Evolutionary conservation across 2,329 filamentous ascomycete genomes (phyloP).

Genomic region (Colletotrichum brevisporum): DNA sequence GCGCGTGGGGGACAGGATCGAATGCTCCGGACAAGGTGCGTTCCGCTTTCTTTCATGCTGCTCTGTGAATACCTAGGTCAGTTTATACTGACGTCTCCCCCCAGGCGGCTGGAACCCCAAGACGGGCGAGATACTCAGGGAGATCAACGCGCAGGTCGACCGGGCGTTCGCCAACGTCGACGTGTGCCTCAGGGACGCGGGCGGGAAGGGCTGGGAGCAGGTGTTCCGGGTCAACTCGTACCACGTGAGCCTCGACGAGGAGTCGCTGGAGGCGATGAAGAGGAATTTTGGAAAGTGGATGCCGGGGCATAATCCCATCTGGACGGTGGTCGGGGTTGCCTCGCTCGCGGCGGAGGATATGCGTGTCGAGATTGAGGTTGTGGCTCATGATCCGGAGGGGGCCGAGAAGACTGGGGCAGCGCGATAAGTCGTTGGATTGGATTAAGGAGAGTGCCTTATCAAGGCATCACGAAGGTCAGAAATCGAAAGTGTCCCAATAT

Average conservation of each 20-base stretch:
- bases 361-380: slow-evolving; percentile 72
- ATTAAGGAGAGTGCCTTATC: no score
- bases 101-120: slow-evolving; percentile 52
- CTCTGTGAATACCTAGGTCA: no score
- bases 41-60: neutral
- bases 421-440: neutral
- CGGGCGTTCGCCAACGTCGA: slow-evolving; percentile 72
- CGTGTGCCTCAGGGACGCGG: slow-evolving; percentile 61
- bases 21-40: slow-evolving; percentile 62
- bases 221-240: slow-evolving; percentile 65
- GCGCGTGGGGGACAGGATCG: slow-evolving; percentile 62
- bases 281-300: slow-evolving; percentile 64
- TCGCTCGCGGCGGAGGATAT: slow-evolving; percentile 64
- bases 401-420: slow-evolving; percentile 40
- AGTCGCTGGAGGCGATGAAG: slow-evolving; percentile 58
- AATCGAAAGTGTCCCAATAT: neutral
- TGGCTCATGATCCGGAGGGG: slow-evolving; percentile 59
- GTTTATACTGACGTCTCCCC: no score
- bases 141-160: slow-evolving; percentile 62
- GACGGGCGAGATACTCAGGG: slow-evolving; percentile 46
- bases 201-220: slow-evolving; percentile 69
- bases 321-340: slow-evolving; percentile 67
- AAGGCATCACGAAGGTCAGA: neutral
- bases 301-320: slow-evolving; percentile 66
- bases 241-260: slow-evolving; percentile 57